phyloP scores from a whole-genome alignment of 164 flowering plant genomes.

The Taxillus chinensis region DNA sequence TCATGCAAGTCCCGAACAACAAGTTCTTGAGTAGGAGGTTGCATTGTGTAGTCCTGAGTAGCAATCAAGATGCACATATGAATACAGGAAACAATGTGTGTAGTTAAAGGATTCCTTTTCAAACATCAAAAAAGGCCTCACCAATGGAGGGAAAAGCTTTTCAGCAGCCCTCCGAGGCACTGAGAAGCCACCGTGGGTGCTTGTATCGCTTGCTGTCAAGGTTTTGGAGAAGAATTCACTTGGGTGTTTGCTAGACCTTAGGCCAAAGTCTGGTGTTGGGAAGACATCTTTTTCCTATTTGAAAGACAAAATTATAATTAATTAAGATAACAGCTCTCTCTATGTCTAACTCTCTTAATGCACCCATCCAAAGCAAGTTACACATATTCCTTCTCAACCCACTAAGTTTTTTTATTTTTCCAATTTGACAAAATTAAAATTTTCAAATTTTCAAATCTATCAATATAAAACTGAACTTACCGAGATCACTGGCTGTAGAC shows the following conservation, averaged over 20 bases:
- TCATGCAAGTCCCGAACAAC: slow-evolving; percentile 92
- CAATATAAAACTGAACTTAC: slow-evolving; percentile 34
- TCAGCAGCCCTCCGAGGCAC: slow-evolving; percentile 99
- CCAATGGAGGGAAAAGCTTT: slow-evolving; percentile 90
- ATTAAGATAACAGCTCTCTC: neutral
- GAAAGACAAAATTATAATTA: neutral
- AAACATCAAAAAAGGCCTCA: slow-evolving; percentile 15
- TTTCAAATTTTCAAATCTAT: neutral
- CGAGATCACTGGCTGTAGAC: slow-evolving; percentile 86
- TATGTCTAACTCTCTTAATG: neutral
- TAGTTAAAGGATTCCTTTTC: too few species aligned
- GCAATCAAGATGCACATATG: neutral
- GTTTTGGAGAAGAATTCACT: slow-evolving; percentile 97
- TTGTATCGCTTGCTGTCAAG: slow-evolving; percentile 96
- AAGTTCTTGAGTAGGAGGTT: slow-evolving; percentile 95
- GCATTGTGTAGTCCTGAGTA: slow-evolving; percentile 78
- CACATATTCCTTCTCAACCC: neutral
- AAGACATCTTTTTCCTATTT: slow-evolving; percentile 76
- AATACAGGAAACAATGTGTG: neutral
- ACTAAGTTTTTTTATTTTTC: neutral
- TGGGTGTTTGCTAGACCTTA: slow-evolving; percentile 73
- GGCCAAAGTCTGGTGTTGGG: slow-evolving; percentile 65
- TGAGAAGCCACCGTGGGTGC: slow-evolving; percentile 99
- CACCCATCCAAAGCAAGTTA: neutral
- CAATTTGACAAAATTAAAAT: neutral